Conservation (phyloP, 208 protist genomes). For the Lotmaria passim region DNA sequence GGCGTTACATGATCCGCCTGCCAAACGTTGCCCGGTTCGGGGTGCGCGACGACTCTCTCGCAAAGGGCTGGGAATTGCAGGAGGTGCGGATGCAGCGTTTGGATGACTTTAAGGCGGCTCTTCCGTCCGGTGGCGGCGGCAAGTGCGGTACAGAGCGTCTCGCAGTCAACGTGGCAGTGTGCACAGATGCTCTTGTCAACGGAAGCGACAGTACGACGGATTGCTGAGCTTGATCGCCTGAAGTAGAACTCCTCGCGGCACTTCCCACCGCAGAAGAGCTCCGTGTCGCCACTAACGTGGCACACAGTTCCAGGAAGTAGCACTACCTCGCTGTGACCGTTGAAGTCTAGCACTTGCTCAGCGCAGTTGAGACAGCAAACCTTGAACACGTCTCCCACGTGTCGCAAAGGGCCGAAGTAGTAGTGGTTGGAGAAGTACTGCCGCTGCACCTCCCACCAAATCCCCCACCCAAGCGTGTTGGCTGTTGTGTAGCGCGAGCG, state of each 20-base stretch:
- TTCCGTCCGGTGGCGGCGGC: constrained; percentile 20
- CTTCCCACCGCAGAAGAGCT: constrained; percentile 72
- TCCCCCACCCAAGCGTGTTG: constrained; percentile 44
- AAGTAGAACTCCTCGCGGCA: constrained; percentile 73
- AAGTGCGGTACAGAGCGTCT: constrained; percentile 42
- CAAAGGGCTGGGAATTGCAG: constrained; percentile 59
- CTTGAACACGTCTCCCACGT: neutral
- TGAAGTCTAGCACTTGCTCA: constrained; percentile 16
- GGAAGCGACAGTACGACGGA: constrained; percentile 57
- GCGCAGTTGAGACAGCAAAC: constrained; percentile 47
- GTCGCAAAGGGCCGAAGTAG: constrained; percentile 39
- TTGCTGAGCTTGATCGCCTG: constrained; percentile 53
- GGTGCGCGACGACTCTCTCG: constrained; percentile 51
- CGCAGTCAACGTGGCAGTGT: constrained; percentile 75
- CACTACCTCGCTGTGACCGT: neutral
- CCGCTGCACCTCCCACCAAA: constrained; percentile 58
- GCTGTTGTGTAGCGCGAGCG: constrained; percentile 34
- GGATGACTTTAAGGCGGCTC: constrained; percentile 38
- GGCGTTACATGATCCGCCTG: constrained; percentile 83
- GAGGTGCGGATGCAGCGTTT: constrained; percentile 60
- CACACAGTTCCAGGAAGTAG: constrained; percentile 50
- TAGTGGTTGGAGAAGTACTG: constrained; percentile 35
- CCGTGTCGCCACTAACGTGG: constrained; percentile 45
- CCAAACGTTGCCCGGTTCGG: constrained; percentile 75
- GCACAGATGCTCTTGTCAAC: constrained; percentile 71